Conservation (phyloP, 495 filamentous ascomycete genomes). For the Letharia lupina region DNA sequence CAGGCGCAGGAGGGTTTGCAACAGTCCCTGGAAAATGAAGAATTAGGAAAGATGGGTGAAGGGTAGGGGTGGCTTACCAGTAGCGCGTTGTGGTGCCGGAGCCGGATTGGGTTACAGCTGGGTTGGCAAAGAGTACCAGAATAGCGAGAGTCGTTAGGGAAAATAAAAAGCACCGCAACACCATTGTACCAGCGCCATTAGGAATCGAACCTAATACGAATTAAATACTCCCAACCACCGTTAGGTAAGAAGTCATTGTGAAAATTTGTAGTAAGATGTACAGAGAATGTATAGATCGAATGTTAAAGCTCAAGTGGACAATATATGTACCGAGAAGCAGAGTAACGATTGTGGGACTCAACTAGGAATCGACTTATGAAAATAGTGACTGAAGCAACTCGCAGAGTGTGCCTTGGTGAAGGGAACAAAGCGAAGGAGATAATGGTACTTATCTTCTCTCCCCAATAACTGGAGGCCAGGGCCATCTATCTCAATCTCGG, state of each 20-base stretch:
- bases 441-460: neutral
- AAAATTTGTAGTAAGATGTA: neutral
- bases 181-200: too few species aligned
- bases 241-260: neutral
- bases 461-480: neutral
- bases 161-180: too few species aligned
- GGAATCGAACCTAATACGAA: too few species aligned
- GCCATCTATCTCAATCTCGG: neutral
- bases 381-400: neutral
- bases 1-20: conserved; percentile 61
- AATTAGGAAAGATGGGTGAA: neutral
- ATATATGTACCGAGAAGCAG: neutral
- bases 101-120: conserved; percentile 24
- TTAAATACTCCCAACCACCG: too few species aligned
- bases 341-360: neutral
- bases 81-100: conserved; percentile 53
- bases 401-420: neutral
- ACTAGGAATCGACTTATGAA: neutral
- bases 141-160: neutral
- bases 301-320: neutral
- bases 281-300: neutral
- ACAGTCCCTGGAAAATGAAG: conserved; percentile 43
- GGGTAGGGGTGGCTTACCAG: conserved; percentile 27
- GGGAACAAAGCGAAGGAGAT: neutral
- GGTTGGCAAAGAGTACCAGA: neutral